phyloP scores from a whole-genome alignment of 192 early-diverging fungal genomes.

The Mortierella hygrophila region DNA sequence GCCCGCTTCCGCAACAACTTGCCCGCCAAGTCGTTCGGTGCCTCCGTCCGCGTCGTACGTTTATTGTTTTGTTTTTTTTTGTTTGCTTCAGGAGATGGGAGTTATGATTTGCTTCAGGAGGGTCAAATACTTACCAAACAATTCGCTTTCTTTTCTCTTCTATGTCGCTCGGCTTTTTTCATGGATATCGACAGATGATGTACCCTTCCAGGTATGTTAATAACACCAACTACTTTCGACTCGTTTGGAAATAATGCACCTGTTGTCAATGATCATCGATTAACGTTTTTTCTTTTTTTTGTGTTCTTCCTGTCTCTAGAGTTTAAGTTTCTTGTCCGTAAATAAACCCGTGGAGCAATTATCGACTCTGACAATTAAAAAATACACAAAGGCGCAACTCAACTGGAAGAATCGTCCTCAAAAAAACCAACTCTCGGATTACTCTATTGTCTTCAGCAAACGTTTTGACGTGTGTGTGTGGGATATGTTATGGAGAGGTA shows the following conservation, averaged over 20 bases:
- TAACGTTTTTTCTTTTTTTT: neutral
- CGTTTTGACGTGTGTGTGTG: neutral
- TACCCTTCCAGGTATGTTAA: conserved; percentile 55
- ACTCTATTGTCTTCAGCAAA: neutral
- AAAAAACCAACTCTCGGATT: neutral
- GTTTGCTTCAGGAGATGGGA: neutral
- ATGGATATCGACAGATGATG: conserved; percentile 45
- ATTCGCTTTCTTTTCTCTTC: neutral
- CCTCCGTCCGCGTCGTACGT: conserved; percentile 91
- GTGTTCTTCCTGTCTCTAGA: conserved; percentile 14
- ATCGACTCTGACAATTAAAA: conserved; percentile 53
- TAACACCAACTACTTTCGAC: neutral
- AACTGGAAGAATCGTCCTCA: neutral
- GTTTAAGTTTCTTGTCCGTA: conserved; percentile 47
- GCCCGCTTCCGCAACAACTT: conserved; percentile 98
- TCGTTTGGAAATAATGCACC: neutral
- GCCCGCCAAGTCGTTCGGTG: conserved; percentile 94
- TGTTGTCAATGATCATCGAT: neutral
- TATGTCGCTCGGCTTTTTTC: neutral
- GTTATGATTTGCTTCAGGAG: neutral
- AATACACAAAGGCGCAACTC: conserved; percentile 5
- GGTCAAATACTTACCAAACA: neutral
- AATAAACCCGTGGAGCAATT: conserved; percentile 55
- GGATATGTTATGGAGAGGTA: no score
- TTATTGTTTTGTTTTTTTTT: conserved; percentile 8